phyloP scores from a whole-genome alignment of 2,329 filamentous ascomycete species.

The Colletotrichum tofieldiae region DNA sequence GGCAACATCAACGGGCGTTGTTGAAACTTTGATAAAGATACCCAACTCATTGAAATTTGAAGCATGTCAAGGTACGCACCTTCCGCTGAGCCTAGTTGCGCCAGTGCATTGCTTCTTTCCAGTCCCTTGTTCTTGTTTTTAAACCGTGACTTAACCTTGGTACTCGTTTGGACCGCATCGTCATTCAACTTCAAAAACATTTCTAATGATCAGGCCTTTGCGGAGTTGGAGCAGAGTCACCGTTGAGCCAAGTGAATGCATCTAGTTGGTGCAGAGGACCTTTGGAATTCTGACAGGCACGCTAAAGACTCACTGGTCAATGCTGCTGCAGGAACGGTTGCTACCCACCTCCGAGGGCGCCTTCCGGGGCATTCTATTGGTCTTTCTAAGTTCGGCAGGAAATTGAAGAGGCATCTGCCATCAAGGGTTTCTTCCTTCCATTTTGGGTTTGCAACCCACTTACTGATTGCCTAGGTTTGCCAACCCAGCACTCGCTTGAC shows the following conservation, averaged over 20 bases:
- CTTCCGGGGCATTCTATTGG: background rate
- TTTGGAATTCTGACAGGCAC: background rate
- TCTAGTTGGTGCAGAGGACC: background rate
- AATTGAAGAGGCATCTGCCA: background rate
- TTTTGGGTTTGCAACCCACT: too few relatives aligned
- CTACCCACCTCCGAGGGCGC: background rate
- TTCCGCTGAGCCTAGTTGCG: background rate
- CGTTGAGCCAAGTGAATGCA: too few relatives aligned
- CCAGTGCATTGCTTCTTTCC: background rate
- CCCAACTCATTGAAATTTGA: conserved; percentile 20
- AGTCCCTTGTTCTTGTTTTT: background rate
- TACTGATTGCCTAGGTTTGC: background rate
- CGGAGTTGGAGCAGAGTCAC: too few relatives aligned
- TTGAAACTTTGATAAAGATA: conserved; percentile 16
- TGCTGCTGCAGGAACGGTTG: conserved; percentile 18
- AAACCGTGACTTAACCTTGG: background rate
- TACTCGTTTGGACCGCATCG: too few relatives aligned
- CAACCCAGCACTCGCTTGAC: background rate
- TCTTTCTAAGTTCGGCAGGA: background rate
- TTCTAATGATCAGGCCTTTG: background rate
- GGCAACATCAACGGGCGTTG: background rate
- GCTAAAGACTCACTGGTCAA: conserved; percentile 14
- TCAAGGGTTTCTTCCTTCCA: background rate
- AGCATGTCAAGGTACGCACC: background rate
- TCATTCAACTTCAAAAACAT: background rate